phyloP scores from a whole-genome alignment of 163 green algal genomes.

The Picocystis sp. region DNA sequence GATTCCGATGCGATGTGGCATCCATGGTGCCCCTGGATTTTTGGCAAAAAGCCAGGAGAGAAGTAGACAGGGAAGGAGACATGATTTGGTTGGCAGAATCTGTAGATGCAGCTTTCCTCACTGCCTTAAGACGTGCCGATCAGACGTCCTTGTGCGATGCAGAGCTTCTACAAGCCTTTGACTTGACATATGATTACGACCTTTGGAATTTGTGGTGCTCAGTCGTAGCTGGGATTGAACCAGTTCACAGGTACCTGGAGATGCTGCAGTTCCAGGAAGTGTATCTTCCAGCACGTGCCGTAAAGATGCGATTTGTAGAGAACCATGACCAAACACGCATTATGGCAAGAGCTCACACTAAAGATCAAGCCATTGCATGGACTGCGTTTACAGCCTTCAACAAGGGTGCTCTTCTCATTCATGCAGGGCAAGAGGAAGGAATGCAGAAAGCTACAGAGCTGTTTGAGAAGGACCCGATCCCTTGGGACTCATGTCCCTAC shows the following conservation, averaged over 20 bases:
- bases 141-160: constrained; percentile 11
- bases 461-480: no score
- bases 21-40: constrained; percentile 12
- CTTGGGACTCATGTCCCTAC: no score
- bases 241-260: constrained; percentile 10
- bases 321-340: constrained; percentile 9
- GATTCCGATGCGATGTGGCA: constrained; percentile 13
- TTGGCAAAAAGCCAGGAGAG: constrained; percentile 6
- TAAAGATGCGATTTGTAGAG: constrained; percentile 15
- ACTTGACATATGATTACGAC: constrained; percentile 14
- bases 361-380: no score
- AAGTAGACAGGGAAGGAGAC: constrained; percentile 3
- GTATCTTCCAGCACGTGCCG: constrained; percentile 9
- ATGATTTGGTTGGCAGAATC: constrained; percentile 8
- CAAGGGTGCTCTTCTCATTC: no score
- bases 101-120: constrained; percentile 6
- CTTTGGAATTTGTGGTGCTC: constrained; percentile 15
- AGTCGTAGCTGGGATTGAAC: constrained; percentile 2
- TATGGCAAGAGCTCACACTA: no score
- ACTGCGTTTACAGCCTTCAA: no score
- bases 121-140: no score
- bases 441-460: no score
- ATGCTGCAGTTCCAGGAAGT: constrained; percentile 16
- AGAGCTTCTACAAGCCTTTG: constrained; percentile 15
- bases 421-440: no score